Evolutionary conservation across 352 stramenopile species (phyloP).

Genomic region (Blastocystis sp.): DNA sequence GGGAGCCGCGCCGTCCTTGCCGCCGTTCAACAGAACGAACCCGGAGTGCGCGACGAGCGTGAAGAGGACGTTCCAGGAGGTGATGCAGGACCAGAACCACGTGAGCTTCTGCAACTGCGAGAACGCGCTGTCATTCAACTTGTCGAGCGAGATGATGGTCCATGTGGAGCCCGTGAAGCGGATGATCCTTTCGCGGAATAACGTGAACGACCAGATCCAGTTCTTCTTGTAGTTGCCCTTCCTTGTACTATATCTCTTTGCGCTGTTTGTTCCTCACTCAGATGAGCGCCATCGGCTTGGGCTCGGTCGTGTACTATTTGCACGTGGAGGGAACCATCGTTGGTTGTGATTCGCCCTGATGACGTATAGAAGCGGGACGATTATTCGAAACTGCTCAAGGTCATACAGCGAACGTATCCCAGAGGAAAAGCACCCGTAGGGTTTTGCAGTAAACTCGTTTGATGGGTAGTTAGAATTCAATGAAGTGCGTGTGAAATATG

Average conservation of each 20-base stretch:
- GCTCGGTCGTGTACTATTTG: slow-evolving; percentile 1
- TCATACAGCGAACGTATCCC: background rate
- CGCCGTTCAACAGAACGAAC: background rate
- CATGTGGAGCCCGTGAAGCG: slow-evolving; percentile 42
- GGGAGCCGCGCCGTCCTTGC: background rate
- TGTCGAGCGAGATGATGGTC: slow-evolving; percentile 26
- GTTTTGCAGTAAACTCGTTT: background rate
- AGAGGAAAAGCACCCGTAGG: background rate
- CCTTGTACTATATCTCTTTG: background rate
- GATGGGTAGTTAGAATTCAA: slow-evolving; percentile 17
- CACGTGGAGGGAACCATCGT: slow-evolving; percentile 22
- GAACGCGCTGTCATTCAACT: background rate
- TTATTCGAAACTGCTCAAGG: background rate
- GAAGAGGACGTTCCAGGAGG: slow-evolving; percentile 36
- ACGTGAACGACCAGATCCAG: slow-evolving; percentile 26
- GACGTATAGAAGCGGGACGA: background rate
- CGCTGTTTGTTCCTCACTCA: background rate
- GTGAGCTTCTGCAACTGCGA: slow-evolving; percentile 10
- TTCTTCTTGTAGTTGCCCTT: slow-evolving; percentile 18
- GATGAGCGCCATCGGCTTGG: background rate
- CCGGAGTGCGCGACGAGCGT: background rate
- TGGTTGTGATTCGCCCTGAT: no score
- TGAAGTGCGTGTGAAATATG: slow-evolving; percentile 20
- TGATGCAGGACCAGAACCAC: background rate
- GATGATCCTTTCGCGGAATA: slow-evolving; percentile 20